Evolutionary conservation across 371 early-diverging fungal species (phyloP).

Genomic region (Chytridium lagenaria): DNA sequence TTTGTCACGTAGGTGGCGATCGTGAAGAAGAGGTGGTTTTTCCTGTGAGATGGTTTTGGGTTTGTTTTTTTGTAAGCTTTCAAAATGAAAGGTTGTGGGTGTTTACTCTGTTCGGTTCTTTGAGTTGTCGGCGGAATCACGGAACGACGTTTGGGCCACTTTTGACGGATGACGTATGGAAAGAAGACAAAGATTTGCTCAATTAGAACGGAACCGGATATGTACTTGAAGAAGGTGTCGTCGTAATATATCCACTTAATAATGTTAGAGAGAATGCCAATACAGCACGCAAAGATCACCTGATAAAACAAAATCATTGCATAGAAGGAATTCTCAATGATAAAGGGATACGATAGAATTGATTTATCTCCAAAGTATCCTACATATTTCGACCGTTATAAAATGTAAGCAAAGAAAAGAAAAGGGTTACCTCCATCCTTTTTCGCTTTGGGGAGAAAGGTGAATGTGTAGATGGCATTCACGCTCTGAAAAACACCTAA

Average conservation of each 20-base stretch:
- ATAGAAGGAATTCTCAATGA: slow-evolving; percentile 44
- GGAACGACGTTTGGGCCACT: slow-evolving; percentile 40
- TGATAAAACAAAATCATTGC: slow-evolving; percentile 37
- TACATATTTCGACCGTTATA: slow-evolving; percentile 21
- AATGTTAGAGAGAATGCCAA: background rate
- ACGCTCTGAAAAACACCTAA: slow-evolving; percentile 38
- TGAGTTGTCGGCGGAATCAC: slow-evolving; percentile 32
- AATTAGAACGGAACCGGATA: slow-evolving; percentile 26
- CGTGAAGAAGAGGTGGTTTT: slow-evolving; percentile 28
- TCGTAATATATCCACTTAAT: slow-evolving; percentile 37
- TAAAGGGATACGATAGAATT: slow-evolving; percentile 35
- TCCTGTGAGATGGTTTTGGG: slow-evolving; percentile 14
- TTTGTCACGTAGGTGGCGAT: slow-evolving; percentile 38
- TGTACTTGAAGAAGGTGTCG: slow-evolving; percentile 29
- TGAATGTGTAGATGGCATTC: slow-evolving; percentile 39
- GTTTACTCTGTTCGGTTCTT: slow-evolving; percentile 21
- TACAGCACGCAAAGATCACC: slow-evolving; percentile 14
- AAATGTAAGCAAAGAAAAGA: slow-evolving; percentile 38
- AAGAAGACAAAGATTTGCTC: slow-evolving; percentile 38
- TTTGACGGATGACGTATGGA: slow-evolving; percentile 34
- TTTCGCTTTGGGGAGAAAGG: slow-evolving; percentile 36
- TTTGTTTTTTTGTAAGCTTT: no score
- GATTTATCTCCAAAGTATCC: slow-evolving; percentile 40
- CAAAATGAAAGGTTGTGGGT: no score
- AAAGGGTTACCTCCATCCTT: slow-evolving; percentile 32